Conservation (phyloP, 2,329 filamentous ascomycete species). For the Fusarium verticillioides region DNA sequence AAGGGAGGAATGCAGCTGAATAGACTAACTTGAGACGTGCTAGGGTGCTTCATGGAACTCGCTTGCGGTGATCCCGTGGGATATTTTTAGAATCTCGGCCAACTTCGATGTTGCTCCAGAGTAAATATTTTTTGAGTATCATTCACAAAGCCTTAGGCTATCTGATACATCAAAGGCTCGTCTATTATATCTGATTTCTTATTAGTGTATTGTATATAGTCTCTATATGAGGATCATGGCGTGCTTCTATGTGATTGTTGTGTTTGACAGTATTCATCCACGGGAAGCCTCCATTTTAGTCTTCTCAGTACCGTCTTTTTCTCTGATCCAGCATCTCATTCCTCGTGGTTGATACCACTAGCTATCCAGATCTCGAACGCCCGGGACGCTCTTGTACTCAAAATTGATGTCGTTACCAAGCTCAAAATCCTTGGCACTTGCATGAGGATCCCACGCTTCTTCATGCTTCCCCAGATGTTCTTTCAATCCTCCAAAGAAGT, state of each 20-base stretch:
- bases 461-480: constrained; percentile 2
- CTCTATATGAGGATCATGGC: not conserved
- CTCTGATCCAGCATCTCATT: rapidly evolving
- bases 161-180: too few relatives aligned
- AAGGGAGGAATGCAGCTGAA: not conserved
- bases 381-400: not conserved
- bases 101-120: not conserved
- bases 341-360: rapidly evolving
- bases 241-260: not conserved
- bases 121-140: not conserved
- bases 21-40: not conserved
- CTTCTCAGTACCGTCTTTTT: not conserved
- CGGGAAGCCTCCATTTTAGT: not conserved
- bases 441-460: not conserved
- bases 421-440: not conserved
- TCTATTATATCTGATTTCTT: rapidly evolving
- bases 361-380: not conserved
- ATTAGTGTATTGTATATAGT: not conserved
- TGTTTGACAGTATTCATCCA: not conserved
- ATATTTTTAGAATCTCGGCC: not conserved
- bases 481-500: not conserved
- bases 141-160: not conserved
- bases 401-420: not conserved
- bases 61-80: too few relatives aligned
- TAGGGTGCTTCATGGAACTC: not conserved